These are phyloP conservation scores for Cladophialophora exuberans DNA, from an alignment of 2,329 filamentous ascomycete genomes.

Conservation along the genomic window DNA sequence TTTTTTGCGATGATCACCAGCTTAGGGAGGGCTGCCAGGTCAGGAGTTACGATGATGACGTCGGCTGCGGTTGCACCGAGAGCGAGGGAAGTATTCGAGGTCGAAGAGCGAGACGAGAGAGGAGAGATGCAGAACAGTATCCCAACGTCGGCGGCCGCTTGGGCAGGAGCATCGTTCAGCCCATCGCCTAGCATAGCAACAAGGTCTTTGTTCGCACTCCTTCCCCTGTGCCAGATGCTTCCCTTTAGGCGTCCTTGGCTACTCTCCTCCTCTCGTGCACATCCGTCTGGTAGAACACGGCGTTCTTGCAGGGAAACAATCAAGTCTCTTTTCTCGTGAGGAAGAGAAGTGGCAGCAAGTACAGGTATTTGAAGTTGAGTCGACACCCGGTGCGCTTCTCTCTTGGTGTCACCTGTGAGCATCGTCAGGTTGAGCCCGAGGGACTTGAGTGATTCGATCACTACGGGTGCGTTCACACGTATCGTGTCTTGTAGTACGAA, in stretches of 20 bases:
- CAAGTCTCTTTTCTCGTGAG: slow-evolving; percentile 20
- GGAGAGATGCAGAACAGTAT: slow-evolving; percentile 62
- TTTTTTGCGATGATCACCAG: slow-evolving; percentile 58
- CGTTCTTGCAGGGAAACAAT: slow-evolving; percentile 6
- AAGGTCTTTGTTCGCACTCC: neutral
- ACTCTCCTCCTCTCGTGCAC: neutral
- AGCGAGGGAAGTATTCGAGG: slow-evolving; percentile 52
- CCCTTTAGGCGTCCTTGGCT: neutral
- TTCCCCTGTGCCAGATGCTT: neutral
- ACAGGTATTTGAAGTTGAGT: slow-evolving; percentile 44
- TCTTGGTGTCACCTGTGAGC: slow-evolving; percentile 60
- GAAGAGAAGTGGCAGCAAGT: slow-evolving; percentile 16
- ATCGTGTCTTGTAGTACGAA: slow-evolving; percentile 56
- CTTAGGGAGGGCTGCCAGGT: slow-evolving; percentile 59
- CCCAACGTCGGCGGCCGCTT: slow-evolving; percentile 72
- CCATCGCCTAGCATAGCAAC: slow-evolving; percentile 68
- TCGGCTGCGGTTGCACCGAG: slow-evolving; percentile 66
- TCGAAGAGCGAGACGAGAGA: slow-evolving; percentile 3
- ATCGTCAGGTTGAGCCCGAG: slow-evolving; percentile 37
- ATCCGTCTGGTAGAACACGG: neutral
- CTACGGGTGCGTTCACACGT: slow-evolving; percentile 54
- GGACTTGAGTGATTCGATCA: slow-evolving; percentile 42
- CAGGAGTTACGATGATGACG: slow-evolving; percentile 65
- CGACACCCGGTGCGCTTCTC: slow-evolving; percentile 54
- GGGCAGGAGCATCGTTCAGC: slow-evolving; percentile 75